These are phyloP conservation scores for Cyclospora cayetanensis DNA, from an alignment of 169 alveolate species.

Conservation along the genomic window DNA sequence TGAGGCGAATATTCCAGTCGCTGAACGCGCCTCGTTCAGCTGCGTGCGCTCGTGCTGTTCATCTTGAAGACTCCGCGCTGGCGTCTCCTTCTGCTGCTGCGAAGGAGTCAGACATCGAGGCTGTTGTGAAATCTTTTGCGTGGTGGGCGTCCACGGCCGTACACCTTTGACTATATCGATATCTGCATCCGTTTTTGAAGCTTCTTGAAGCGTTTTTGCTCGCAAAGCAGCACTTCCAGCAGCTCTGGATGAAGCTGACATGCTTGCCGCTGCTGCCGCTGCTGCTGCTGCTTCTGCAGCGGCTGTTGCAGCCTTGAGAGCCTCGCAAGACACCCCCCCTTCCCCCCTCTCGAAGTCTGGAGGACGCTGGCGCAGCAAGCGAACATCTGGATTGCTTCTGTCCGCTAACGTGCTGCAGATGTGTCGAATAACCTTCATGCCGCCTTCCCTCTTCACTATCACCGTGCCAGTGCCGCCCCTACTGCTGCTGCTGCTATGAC, in stretches of 20 bases:
- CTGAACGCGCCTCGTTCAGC: no score
- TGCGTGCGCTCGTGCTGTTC: no score
- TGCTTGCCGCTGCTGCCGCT: not conserved
- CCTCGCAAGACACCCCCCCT: not conserved
- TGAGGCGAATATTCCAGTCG: no score
- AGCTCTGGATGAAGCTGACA: not conserved
- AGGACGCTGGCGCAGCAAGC: not conserved
- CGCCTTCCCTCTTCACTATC: not conserved
- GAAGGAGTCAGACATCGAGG: not conserved
- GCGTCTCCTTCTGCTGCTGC: not conserved
- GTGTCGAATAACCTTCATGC: not conserved
- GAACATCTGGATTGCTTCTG: not conserved
- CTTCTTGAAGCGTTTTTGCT: not conserved
- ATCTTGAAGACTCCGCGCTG: not conserved
- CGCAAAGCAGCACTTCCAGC: not conserved
- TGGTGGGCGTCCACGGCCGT: not conserved
- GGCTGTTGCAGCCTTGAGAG: not conserved
- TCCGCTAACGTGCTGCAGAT: not conserved
- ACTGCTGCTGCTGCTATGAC: constrained; percentile 25
- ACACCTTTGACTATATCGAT: not conserved
- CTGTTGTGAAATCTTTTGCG: not conserved
- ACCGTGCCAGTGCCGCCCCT: not conserved
- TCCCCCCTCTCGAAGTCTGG: not conserved
- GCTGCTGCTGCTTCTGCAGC: constrained; percentile 18
- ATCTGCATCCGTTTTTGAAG: no score